Evolutionary conservation across 2,329 filamentous ascomycete species (phyloP), one percentile per base, ranked within the genome.

Genomic region (Nectriaceae sp.): DNA sequence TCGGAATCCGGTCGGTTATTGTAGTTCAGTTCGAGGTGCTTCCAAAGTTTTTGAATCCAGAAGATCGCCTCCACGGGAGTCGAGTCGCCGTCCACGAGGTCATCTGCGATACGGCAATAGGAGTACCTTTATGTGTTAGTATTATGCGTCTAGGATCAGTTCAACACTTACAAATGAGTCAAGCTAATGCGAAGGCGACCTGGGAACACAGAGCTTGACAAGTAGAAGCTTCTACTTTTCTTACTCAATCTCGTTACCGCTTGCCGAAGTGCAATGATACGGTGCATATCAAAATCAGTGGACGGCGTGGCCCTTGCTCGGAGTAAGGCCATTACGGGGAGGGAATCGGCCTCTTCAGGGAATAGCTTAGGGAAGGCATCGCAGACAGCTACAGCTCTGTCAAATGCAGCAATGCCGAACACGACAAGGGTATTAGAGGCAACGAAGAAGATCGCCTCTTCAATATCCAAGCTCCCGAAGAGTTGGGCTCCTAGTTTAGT

Each of bases 371-470:
- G 83, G 52, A 88, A 88, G 0, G 80, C 78, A 55, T 86, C 76
- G 5, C 87, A 66, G 13, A 90, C 76, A 1, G 86, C 83, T 29
- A 88, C 61, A 4, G 83, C 83, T 60, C 88, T 82, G 65, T 90
- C 88, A 54, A 88, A 85, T 0, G 86, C 83, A 1, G 84, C 71
- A 20, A 87, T 70, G 2, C 87, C 87, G 61, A 86, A 84, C 0
- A 89, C 84, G 46, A 91, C 83, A 18, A 91, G 68, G 1, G 72
- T 72, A 62, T 90, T 90, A 2, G 86, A 89, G 4, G 80, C 68
- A 4, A 90, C 70, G 66, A 91, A 91, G 72, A 90, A 90, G 6
- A 87, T 56, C 0, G 86, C 87, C 64, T 91, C 88, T 6, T 91
- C 88, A 18, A 90, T 74, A 42, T 90, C 88, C 22, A 90, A 67